phyloP scores from a whole-genome alignment of 106 monocot genomes.

The Allium fistulosum region DNA sequence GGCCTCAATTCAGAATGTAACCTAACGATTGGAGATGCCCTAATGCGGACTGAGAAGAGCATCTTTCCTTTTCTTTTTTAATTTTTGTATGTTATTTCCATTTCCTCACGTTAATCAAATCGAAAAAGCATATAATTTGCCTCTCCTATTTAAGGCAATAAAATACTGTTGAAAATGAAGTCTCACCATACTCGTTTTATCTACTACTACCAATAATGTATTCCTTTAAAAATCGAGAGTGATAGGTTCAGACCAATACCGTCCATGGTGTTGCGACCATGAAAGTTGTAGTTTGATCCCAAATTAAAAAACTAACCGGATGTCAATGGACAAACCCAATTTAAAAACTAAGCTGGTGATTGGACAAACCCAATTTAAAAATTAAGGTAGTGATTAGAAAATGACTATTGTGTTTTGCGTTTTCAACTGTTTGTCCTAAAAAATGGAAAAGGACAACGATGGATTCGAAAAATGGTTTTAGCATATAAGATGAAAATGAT shows the following conservation, averaged over 20 bases:
- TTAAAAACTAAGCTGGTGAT: neutral
- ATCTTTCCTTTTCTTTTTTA: neutral
- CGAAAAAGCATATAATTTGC: conserved; percentile 5
- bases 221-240: too few species aligned
- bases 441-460: too few species aligned
- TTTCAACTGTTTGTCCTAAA: too few species aligned
- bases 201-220: neutral
- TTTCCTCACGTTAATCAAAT: conserved; percentile 13
- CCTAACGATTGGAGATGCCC: neutral
- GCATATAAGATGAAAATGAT: too few species aligned
- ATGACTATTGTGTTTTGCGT: too few species aligned
- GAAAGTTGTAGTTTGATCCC: neutral
- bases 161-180: neutral
- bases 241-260: neutral
- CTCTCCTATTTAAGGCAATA: conserved; percentile 2
- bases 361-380: too few species aligned
- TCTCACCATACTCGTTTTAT: neutral
- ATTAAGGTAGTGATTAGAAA: too few species aligned
- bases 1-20: too few species aligned
- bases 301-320: neutral
- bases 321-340: neutral
- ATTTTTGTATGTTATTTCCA: conserved; percentile 5
- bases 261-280: neutral
- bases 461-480: too few species aligned
- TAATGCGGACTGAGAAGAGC: neutral